Percentiles rank a stretch among this genome's conserved stretches.
These are phyloP conservation scores for Sechiopsis laciniata DNA, from an alignment of 306 rosid species.

Conservation along the genomic window DNA sequence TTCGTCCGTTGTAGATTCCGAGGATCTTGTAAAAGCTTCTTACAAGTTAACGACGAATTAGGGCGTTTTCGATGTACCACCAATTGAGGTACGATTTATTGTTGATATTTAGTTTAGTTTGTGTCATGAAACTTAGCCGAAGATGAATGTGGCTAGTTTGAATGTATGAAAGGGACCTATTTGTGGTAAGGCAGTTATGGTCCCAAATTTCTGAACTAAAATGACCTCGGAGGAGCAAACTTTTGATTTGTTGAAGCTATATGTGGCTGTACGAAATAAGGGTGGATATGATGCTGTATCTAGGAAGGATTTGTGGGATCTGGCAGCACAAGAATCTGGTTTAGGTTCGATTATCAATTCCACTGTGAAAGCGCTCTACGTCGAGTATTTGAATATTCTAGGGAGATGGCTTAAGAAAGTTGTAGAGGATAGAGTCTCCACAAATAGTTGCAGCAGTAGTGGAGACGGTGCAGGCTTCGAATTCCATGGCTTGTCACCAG, in stretches of 20 bases:
- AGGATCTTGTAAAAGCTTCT: background rate
- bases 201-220: slow-evolving; percentile 18
- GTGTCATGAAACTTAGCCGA: background rate
- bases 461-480: slow-evolving; percentile 32
- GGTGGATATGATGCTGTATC: slow-evolving; percentile 62
- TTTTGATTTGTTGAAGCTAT: slow-evolving; percentile 64
- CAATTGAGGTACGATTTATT: background rate
- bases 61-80: background rate
- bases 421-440: slow-evolving; percentile 33
- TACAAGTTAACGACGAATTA: background rate
- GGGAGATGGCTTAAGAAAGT: slow-evolving; percentile 40
- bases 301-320: slow-evolving; percentile 44
- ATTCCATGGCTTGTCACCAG: slow-evolving; percentile 28
- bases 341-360: slow-evolving; percentile 38
- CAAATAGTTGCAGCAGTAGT: slow-evolving; percentile 33
- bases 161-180: background rate
- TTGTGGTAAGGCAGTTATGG: slow-evolving; percentile 20
- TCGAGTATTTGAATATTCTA: slow-evolving; percentile 46
- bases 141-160: background rate
- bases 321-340: slow-evolving; percentile 55
- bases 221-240: slow-evolving; percentile 37
- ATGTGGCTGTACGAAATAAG: slow-evolving; percentile 55
- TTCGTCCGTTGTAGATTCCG: slow-evolving; percentile 28
- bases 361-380: slow-evolving; percentile 43
- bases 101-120: background rate